Base-by-base conservation (phyloP, 345 rosid species). In the Trapa incisa region DNA sequence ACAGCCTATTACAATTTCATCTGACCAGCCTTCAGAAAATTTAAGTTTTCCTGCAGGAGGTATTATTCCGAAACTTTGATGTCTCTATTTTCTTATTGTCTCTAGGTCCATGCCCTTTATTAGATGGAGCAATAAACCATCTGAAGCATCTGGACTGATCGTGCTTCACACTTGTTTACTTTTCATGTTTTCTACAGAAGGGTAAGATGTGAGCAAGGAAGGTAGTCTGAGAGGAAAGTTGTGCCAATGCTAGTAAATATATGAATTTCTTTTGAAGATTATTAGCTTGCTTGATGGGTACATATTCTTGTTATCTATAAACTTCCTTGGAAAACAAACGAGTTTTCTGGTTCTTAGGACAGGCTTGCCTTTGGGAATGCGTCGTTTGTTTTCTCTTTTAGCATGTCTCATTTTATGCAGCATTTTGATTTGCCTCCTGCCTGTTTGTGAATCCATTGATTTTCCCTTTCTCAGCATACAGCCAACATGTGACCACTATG, bases 1-100 rank as follows among this genome's bases (percentile, higher is more conserved):
- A 66, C 70, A 83, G 54, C 82, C 89, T 15, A 73, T 83, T 69
- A 37, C 96, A 41, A 74, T 76, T 76, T 71, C 87, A 7, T 43
- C 71, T 5, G 92, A 88, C 71, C 87, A 76, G 53, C 52, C 91
- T 75, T 38, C 82, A n/a, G 73, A 75, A 71, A 77, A 76, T 73
- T 71, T 91, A 45, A 79, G 79, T 71, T 78, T 85, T 48, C 73
- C 82, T 38, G 77, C 75, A 68, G 91, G 85, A 79, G 94, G 97
- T 88, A 74, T 17, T 57, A 17, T n/a, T 17, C 1, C 58, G 17
- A 17, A 5, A 53, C 33, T 5, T 58, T 7, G 5, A 32, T 13
- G 2, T 29, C 50, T 41, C 6, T 13, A 65, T 42, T 10, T 65
- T 32, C 35, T 15, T 38, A 15, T 10, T 64, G 5, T 37, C 66